phyloP scores from a whole-genome alignment of 2,329 filamentous ascomycete genomes.

The Tolypocladium inflatum region DNA sequence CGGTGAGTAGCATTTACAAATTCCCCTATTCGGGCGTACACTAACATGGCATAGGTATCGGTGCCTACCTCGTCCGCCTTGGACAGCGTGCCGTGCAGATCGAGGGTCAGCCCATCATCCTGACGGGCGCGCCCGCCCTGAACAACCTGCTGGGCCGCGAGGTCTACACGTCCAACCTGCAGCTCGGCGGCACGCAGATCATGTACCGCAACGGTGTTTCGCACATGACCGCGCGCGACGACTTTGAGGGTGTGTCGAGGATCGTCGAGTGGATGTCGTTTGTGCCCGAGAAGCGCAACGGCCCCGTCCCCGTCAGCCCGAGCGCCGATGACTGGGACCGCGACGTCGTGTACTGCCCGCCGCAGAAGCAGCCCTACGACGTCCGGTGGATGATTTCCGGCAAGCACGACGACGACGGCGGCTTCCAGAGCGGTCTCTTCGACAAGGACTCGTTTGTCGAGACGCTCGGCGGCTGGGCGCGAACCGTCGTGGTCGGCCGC shows the following conservation, averaged over 20 bases:
- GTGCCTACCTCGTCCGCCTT: conserved; percentile 95
- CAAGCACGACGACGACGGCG: conserved; percentile 61
- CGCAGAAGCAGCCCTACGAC: conserved; percentile 79
- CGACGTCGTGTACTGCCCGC: conserved; percentile 75
- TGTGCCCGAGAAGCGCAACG: conserved; percentile 89
- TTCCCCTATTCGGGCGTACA: no score
- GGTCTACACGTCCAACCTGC: conserved; percentile 97
- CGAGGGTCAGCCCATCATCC: conserved; percentile 96
- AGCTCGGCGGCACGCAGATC: conserved; percentile 99
- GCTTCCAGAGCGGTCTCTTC: conserved; percentile 82
- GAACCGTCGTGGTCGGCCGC: conserved; percentile 92
- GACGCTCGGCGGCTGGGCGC: conserved; percentile 91
- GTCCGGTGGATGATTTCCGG: conserved; percentile 89
- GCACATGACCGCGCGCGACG: conserved; percentile 95
- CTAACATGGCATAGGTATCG: conserved; percentile 54
- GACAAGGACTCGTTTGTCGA: conserved; percentile 96
- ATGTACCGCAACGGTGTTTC: conserved; percentile 99
- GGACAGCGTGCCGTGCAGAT: conserved; percentile 98
- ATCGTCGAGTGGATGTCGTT: conserved; percentile 98
- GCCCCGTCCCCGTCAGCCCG: conserved; percentile 85
- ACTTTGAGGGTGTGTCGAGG: conserved; percentile 95
- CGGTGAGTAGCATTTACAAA: conserved; percentile 42
- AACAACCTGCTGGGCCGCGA: conserved; percentile 98
- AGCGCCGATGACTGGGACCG: conserved; percentile 85
- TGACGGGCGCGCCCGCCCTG: conserved; percentile 92